phyloP scores from a whole-genome alignment of 1,139 yeast genomes.

The Yamadazyma kanchanaburiensis region DNA sequence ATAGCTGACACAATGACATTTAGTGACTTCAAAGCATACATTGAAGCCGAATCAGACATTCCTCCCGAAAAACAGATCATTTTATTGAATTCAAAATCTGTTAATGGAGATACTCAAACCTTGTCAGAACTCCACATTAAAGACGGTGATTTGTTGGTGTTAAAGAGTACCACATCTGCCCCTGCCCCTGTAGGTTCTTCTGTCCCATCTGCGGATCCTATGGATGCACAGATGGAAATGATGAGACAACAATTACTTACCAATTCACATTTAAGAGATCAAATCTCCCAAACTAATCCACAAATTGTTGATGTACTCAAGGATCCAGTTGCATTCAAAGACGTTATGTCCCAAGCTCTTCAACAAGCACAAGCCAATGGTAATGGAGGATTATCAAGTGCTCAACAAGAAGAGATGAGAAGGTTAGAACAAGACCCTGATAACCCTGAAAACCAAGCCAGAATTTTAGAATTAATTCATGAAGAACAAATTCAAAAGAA shows the following conservation, averaged over 20 bases:
- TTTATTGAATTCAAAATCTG: constrained; percentile 40
- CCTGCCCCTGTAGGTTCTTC: neutral
- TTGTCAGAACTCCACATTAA: constrained; percentile 45
- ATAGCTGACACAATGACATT: constrained; percentile 62
- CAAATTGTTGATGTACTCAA: too few species aligned
- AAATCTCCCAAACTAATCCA: constrained; percentile 35
- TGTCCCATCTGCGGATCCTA: constrained; percentile 1
- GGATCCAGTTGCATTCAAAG: constrained; percentile 53
- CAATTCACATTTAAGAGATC: constrained; percentile 36
- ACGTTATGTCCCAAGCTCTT: constrained; percentile 33
- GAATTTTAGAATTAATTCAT: constrained; percentile 65
- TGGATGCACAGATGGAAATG: constrained; percentile 44
- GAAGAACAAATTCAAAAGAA: constrained; percentile 78
- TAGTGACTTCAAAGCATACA: constrained; percentile 69
- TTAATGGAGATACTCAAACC: constrained; percentile 30
- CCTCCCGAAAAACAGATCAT: constrained; percentile 46
- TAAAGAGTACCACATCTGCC: constrained; percentile 9
- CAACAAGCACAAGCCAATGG: constrained; percentile 17
- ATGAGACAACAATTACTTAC: constrained; percentile 46
- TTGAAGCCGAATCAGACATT: constrained; percentile 71
- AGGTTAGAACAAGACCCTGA: constrained; percentile 62
- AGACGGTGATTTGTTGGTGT: constrained; percentile 58
- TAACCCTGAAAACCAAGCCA: constrained; percentile 66
- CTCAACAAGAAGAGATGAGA: constrained; percentile 46
- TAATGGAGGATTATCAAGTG: constrained; percentile 4